Base-by-base conservation (phyloP, 2,329 filamentous ascomycete genomes). In the Hortaea werneckii region DNA sequence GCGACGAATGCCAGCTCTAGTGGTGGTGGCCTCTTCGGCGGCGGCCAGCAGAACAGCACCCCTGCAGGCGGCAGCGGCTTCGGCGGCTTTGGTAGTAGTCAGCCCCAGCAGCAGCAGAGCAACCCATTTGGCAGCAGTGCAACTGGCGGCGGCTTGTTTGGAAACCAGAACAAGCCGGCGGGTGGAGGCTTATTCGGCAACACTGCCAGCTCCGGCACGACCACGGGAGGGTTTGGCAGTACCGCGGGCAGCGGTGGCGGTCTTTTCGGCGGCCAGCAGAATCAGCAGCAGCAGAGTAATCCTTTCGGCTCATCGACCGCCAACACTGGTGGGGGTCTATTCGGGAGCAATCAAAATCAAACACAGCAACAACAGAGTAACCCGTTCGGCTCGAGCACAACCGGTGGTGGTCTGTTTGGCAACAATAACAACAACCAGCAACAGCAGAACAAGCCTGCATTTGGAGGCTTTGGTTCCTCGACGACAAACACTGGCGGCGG, bases 261-360 rank as follows among this genome's bases (percentile, higher is more conserved):
- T 20, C 37, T 59, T 5, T 60, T 61, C 41, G 65, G 67, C 46
- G 49, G 57, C 48, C 53, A 55, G 28, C 37, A 42, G 13, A 34
- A 39, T n/a, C 59, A 54, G 44, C 32, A 9, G 8, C 71, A 62
- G 50, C 58, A 52, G 29, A 51, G 54, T 27, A 56, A 55, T 28
- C 49, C 62, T 3, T 74, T 74, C 50, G 70, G 70, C 50, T 65
- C 34, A 63, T 65, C 34, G 41, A 39, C 50, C 8, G 60, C 40
- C 58, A 62, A 48, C 51, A 46, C 47, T 55, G 50, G 52, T 5
- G 53, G 54, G n/a, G 61, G 66, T 38, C 53, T 68, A 11, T 87
- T 79, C 62, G 92, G 89, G 30, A 94, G 83, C 50, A 87, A 86
- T 9, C 7, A 28, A 9, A 9, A 35, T 3, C 32, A 35, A 49